Evolutionary conservation across 768 basidiomycete genomes (phyloP), one percentile per base, ranked within the genome.

Genomic region (Amanita exitialis): DNA sequence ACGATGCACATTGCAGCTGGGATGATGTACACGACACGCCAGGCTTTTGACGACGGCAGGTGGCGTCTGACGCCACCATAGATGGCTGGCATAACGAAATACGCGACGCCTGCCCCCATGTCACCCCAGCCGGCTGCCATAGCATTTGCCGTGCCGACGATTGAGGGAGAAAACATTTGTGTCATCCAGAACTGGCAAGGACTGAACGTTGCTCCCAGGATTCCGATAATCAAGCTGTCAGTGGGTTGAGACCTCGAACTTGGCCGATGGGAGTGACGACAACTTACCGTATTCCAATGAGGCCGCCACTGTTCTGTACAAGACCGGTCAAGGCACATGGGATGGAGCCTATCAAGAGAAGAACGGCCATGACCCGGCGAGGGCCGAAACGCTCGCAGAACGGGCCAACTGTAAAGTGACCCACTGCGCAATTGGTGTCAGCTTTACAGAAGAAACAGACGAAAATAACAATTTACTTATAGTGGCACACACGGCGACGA

Each of bases 141-240:
- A 0, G 77, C 78, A 57, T 80, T 81, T 0, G 79, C 76, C 16
- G 62, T 63, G 6, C 68, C 70, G 9, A 69, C 65, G 15, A 63
- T 59, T 30, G 61, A 66, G 49, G 73, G 79, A 61, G 80, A 78
- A 59, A 77, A 82, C 62, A 82, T 81, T 3, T 64, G 65, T 0
- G 81, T 78, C 8, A 78, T 79, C 77, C 81, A 80, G 3, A 75
- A 74, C 49, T 80, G 75, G 53, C 78, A 80, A 3, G 80, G 72
- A 1, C 82, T 78, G 52, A 83, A 82, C 1, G 78, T 77, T 0
- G 65, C 80, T 6, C 81, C 81, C 2, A 80, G 67, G 41, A 82
- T 75, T 13, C 79, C 78, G 45, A 80, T 78, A 58, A 81, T 78
- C 59, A 80, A 80, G 0, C 81, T 70, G 28, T 77, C 39, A 2